phyloP scores from a whole-genome alignment of 2,329 filamentous ascomycete species.

The Cladophialophora yegresii region DNA sequence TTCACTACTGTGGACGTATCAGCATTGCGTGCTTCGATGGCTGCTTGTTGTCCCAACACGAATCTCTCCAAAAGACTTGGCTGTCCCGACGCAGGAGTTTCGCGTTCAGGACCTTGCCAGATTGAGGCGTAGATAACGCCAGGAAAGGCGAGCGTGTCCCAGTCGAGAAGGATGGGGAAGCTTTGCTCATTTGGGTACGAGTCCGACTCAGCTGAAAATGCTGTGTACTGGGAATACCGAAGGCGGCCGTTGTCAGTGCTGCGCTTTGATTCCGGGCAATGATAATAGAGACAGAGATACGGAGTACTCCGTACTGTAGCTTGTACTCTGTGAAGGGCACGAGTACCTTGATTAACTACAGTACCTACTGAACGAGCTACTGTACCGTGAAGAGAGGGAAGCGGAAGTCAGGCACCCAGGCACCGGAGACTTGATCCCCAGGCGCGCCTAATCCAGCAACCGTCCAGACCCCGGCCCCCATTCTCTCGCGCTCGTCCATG shows the following conservation, averaged over 20 bases:
- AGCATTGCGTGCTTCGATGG: not conserved
- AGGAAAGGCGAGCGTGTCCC: constrained; percentile 4
- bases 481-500: constrained; percentile 1
- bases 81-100: constrained; percentile 16
- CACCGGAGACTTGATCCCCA: not conserved
- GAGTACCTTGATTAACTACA: too few species aligned
- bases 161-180: constrained; percentile 8
- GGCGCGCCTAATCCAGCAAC: not conserved
- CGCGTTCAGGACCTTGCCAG: constrained; percentile 21
- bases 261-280: not conserved
- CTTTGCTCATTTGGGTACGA: not conserved
- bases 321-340: too few species aligned
- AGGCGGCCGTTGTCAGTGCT: not conserved
- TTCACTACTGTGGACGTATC: not conserved
- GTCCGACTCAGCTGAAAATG: not conserved
- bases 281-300: not conserved
- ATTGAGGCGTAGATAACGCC: constrained; percentile 21
- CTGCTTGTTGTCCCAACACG: not conserved
- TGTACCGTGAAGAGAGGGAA: not conserved
- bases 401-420: not conserved
- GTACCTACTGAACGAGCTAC: too few species aligned
- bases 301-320: too few species aligned
- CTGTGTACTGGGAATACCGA: too few species aligned
- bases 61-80: constrained; percentile 1
- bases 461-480: constrained; percentile 7